Percentiles rank a stretch among this genome's conserved stretches.
Evolutionary conservation across 31 red algal species (phyloP).

Genomic region (Asparagopsis taxiformis): DNA sequence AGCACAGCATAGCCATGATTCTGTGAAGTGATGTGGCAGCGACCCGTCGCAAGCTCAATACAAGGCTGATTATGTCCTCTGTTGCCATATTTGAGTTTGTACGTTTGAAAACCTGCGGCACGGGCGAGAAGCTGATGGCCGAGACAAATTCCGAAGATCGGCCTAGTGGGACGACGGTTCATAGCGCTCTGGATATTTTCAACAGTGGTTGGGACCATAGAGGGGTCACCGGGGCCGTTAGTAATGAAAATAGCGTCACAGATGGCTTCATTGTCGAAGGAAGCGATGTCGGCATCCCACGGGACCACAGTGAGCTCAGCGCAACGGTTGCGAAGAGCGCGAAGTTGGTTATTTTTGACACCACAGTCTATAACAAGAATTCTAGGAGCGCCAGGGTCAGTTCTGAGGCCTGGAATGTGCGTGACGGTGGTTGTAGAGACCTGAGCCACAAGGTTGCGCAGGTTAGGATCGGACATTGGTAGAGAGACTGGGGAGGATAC

Average conservation of each 20-base stretch:
- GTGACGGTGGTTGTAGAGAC: constrained; percentile 64
- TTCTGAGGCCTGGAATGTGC: constrained; percentile 16
- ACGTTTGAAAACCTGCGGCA: constrained; percentile 80
- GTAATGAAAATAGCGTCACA: constrained; percentile 94
- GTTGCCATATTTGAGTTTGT: constrained; percentile 99
- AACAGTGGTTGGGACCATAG: constrained; percentile 62
- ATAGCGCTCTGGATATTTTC: constrained; percentile 46
- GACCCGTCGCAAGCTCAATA: constrained; percentile 79
- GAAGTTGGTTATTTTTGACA: constrained; percentile 94
- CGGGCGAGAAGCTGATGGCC: constrained; percentile 92
- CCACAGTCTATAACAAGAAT: constrained; percentile 93
- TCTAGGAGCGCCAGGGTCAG: constrained; percentile 32
- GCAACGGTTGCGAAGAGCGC: constrained; percentile 43
- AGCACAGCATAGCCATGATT: constrained; percentile 98
- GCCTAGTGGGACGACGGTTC: constrained; percentile 29
- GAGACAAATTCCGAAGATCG: constrained; percentile 98
- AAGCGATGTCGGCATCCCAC: constrained; percentile 64
- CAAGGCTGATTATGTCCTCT: constrained; percentile 95
- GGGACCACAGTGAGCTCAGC: constrained; percentile 76
- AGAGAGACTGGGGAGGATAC: not conserved
- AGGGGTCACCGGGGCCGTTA: constrained; percentile 98
- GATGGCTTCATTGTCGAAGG: constrained; percentile 12
- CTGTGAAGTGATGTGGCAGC: constrained; percentile 98
- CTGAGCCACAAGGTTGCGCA: constrained; percentile 75
- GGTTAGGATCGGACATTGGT: constrained; percentile 70